Evolutionary conservation across 192 early-diverging fungal genomes (phyloP), one percentile per base, ranked within the genome.

Genomic region (Coemansia sp.): DNA sequence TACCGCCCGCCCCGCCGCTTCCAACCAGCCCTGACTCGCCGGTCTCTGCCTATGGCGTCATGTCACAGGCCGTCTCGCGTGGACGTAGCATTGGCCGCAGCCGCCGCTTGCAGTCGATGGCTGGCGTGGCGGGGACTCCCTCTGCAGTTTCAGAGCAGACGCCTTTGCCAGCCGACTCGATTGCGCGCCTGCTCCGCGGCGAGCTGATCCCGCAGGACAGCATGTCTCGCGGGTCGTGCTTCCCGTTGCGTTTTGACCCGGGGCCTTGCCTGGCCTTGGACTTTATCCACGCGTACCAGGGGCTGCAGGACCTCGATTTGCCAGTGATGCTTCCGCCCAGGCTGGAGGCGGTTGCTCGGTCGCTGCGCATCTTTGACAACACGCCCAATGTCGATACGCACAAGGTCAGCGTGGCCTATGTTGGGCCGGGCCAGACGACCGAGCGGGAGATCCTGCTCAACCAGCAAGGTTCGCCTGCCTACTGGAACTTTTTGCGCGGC

Each of bases 391-490:
- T 91, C 3, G 92, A 99, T 63, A 80, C 93, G 51, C 89, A 96
- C 77, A 99, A 99, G 74, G 87, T 97, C 56, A 92, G 92, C 11
- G 85, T 99, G 7, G 69, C 92, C 0, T 99, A 96, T 61, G 88
- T 95, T 19, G 91, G 86, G 8, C 86, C 82, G 7, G 82, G 80
- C 5, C 93, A 99, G 60, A 84, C 58, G 2, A 83, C 80, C 10
- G 96, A 99, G 69, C 54, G 57, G 4, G 87, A 89, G 50, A 99
- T 99, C 25, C 52, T 99, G 26, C 60, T 77, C n/a, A 99, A 96
- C 64, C 79, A 72, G 19, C 75, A 82, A 41, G 94, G 96, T 7
- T 94, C 93, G 7, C 82, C 78, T 11, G 76, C 82, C n/a, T 99
- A 97, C 57, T 85, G 83, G 44, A 61, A 78, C 40, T 97, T 99